These are phyloP conservation scores for Mytilinidion resinicola DNA, from an alignment of 495 filamentous ascomycete genomes.

Conservation along the genomic window DNA sequence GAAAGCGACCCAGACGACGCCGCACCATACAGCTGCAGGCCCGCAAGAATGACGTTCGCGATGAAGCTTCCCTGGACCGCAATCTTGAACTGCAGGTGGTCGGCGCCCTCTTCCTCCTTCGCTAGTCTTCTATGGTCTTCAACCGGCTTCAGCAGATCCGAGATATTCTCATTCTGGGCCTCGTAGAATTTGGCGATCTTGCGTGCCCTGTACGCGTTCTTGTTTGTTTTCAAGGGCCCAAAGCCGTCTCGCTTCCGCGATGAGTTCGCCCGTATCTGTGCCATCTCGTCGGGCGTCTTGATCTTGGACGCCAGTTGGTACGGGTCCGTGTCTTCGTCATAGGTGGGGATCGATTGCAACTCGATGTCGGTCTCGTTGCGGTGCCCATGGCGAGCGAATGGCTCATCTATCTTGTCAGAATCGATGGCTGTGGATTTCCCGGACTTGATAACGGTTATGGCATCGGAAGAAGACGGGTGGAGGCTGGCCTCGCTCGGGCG, in stretches of 20 bases:
- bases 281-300: slow-evolving; percentile 73
- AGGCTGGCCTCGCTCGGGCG: slow-evolving; percentile 18
- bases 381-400: slow-evolving; percentile 42
- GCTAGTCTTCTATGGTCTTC: slow-evolving; percentile 82
- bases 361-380: slow-evolving; percentile 46
- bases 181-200: slow-evolving; percentile 83
- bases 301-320: slow-evolving; percentile 71
- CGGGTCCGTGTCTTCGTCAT: slow-evolving; percentile 65
- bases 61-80: slow-evolving; percentile 84
- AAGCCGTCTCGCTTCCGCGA: slow-evolving; percentile 64
- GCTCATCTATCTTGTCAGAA: slow-evolving; percentile 37
- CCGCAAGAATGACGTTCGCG: slow-evolving; percentile 73
- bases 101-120: slow-evolving; percentile 69
- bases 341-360: slow-evolving; percentile 52
- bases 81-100: slow-evolving; percentile 78
- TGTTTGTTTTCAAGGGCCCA: slow-evolving; percentile 40
- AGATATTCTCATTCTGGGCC: slow-evolving; percentile 86
- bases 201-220: slow-evolving; percentile 42
- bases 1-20: slow-evolving; percentile 81
- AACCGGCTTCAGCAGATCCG: slow-evolving; percentile 84
- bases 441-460: neutral
- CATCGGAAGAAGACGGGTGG: slow-evolving; percentile 9
- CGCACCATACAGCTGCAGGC: slow-evolving; percentile 84
- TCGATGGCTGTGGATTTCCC: slow-evolving; percentile 42
- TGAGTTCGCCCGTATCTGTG: slow-evolving; percentile 73